A percentile compares a stretch with the other conserved stretches of the same genome.
phyloP scores from a whole-genome alignment of 345 rosid species.

The Eucalyptus pauciflora region DNA sequence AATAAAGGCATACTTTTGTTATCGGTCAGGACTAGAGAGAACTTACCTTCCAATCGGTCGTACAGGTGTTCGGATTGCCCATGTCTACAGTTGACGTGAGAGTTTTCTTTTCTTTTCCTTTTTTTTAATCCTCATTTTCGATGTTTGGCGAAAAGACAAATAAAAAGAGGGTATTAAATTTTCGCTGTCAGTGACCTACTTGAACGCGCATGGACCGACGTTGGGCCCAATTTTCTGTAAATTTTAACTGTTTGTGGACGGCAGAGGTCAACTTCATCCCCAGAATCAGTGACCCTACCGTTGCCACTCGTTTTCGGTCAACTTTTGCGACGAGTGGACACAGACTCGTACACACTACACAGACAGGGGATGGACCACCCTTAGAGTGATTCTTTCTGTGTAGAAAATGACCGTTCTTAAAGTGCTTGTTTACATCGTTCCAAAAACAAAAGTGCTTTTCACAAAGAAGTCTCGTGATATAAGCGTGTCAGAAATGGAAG shows the following conservation, averaged over 20 bases:
- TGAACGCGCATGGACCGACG: not conserved
- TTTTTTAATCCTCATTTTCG: not conserved
- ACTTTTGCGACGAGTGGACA: not conserved
- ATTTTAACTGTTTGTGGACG: not conserved
- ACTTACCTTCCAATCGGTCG: not conserved
- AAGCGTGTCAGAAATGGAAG: not conserved
- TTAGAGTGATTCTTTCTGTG: not conserved
- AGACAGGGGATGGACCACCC: not conserved
- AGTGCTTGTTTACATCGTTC: not conserved
- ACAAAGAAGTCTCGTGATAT: not conserved
- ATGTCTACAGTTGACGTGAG: not conserved
- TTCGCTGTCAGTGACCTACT: not conserved
- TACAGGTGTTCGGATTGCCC: not conserved
- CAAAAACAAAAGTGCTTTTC: no score
- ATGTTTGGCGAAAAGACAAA: not conserved
- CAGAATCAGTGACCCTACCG: not conserved
- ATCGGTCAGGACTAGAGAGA: not conserved
- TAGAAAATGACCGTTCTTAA: not conserved
- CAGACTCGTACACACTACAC: not conserved
- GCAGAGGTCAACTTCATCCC: not conserved
- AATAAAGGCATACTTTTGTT: not conserved
- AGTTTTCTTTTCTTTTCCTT: accelerated
- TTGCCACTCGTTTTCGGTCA: not conserved
- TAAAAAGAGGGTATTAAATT: not conserved
- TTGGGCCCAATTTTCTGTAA: not conserved